A percentile compares a stretch with the other conserved stretches of the same genome.
Conservation (phyloP, 1,284 basidiomycete species). For the Boletus holoroseus region DNA sequence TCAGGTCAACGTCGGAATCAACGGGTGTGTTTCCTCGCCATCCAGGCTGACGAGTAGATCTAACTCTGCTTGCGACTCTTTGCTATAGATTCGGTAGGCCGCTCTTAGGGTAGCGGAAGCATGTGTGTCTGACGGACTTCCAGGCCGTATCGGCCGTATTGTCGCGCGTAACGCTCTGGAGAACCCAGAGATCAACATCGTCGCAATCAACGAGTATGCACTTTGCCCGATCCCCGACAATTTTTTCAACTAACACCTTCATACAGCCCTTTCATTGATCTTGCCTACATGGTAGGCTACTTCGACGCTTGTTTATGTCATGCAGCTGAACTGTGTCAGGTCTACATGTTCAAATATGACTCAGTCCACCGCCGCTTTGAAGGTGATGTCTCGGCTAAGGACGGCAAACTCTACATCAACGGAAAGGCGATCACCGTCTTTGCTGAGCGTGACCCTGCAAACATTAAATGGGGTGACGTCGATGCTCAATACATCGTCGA, state of each 20-base stretch:
- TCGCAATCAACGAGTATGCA: conserved; percentile 86
- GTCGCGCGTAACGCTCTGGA: conserved; percentile 93
- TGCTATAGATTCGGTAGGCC: conserved; percentile 72
- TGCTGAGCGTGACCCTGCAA: conserved; percentile 82
- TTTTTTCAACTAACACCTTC: background rate
- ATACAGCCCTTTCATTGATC: conserved; percentile 41
- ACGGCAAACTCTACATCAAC: conserved; percentile 88
- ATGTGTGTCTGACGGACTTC: conserved; percentile 1
- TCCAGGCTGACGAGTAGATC: conserved; percentile 1
- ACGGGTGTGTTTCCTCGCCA: conserved; percentile 56
- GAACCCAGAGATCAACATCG: conserved; percentile 72
- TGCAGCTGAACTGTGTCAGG: conserved; percentile 39
- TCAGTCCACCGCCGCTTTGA: conserved; percentile 96
- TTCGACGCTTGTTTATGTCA: background rate
- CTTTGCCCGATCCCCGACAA: background rate
- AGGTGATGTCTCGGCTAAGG: conserved; percentile 77
- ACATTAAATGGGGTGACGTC: conserved; percentile 78
- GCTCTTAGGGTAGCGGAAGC: background rate
- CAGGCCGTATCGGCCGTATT: conserved; percentile 97
- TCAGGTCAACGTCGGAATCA: conserved; percentile 86
- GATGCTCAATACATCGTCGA: conserved; percentile 96
- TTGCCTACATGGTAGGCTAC: conserved; percentile 82
- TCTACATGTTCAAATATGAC: conserved; percentile 99
- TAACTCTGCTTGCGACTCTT: conserved; percentile 11
- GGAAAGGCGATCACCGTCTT: conserved; percentile 79